phyloP scores from a whole-genome alignment of 1,139 yeast species.

The Arxiozyma slooffiae region DNA sequence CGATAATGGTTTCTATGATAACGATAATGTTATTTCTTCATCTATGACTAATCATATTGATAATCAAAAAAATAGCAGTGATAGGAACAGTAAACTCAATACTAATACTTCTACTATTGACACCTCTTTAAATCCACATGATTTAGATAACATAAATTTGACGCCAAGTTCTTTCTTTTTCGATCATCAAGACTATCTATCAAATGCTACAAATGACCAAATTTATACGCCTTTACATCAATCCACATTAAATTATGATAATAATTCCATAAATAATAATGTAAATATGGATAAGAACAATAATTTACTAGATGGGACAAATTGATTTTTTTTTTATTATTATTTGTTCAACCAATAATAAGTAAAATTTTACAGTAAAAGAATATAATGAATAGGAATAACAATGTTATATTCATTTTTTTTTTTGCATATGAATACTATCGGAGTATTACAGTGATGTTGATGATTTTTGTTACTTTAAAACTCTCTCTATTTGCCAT shows the following conservation, averaged over 20 bases:
- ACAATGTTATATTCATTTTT: too few relatives aligned
- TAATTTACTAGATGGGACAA: background rate
- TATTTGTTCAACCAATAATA: background rate
- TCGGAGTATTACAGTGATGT: background rate
- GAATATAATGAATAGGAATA: background rate
- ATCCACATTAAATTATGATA: background rate
- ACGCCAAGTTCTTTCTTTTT: conserved; percentile 5
- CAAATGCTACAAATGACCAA: conserved; percentile 3
- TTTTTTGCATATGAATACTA: background rate
- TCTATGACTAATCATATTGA: background rate
- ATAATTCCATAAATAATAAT: background rate
- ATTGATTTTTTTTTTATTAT: background rate
- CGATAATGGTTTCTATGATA: background rate
- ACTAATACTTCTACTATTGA: background rate
- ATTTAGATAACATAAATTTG: conserved; percentile 3
- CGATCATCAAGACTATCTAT: conserved; percentile 2
- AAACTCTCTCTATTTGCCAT: background rate
- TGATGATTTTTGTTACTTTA: background rate
- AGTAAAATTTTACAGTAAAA: too few relatives aligned
- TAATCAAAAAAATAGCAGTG: background rate
- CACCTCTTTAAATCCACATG: conserved; percentile 1
- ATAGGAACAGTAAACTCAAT: background rate
- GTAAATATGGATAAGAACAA: background rate
- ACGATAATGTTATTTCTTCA: background rate
- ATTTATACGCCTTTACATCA: conserved; percentile 3